Base-by-base conservation (phyloP, 192 early-diverging fungal species). In the Glomus cerebriforme region DNA sequence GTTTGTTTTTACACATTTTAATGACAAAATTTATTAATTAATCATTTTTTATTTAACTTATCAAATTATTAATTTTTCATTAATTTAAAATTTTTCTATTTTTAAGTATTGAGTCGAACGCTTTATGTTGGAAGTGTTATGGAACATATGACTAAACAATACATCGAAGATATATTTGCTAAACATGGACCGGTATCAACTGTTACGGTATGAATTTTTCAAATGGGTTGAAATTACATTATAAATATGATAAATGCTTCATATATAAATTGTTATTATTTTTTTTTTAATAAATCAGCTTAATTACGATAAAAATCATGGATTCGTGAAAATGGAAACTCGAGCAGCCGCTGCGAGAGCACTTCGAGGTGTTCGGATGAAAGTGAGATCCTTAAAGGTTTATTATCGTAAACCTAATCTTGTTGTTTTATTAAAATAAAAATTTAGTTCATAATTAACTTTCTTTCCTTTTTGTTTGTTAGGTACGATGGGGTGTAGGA, bases 401-500 rank as follows among this genome's bases (percentile, higher is more conserved):
- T 37, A 75, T 71, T 82, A 79, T 27, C n/a, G 15, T 37, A 35
- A 68, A 32, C 22, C 34, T 17, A 35, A n/a, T 15, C 35, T 68
- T 34, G 5, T 35, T 67, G 8, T 68, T n/a, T 39, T 9, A 22
- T 37, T n/a, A 34, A 37, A 32, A 31, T 65, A 13, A 39, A 8
- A 7, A 68, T 27, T 67, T 37, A 5, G 19, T 32, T 35, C 10
- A 73, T 60, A n/a, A 1, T 32, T 59, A 72, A 54, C 29, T 54
- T 26, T 35, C 17, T 7, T 54, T 39, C 6, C 9, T 62, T 77
- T 32, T 83, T 83, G n/a, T n/a, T n/a, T n/a, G n/a, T 73, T 78
- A 86, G 77, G 82, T 86, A n/a, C 81, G 82, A 12, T 86, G 85
- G 85, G 85, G 82, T 5, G 81, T 82, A 66, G 85, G 85, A 5